Evolutionary conservation across 345 rosid genomes (phyloP), one percentile per base, ranked within the genome.

Genomic region (Sonneratia caseolaris): DNA sequence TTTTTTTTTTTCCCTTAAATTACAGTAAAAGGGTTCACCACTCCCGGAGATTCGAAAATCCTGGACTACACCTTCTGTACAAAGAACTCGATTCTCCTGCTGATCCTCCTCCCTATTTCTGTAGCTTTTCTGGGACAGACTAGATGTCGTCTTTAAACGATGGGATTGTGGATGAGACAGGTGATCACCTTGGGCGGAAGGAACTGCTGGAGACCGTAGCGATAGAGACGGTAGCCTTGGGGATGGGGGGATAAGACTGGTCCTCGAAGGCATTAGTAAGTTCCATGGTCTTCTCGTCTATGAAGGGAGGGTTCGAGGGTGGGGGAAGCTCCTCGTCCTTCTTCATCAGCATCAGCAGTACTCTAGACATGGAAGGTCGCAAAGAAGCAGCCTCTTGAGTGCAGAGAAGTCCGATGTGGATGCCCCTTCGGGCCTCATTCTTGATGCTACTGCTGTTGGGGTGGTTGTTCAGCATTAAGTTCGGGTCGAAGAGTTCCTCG

Each of bases 261-360:
- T 83, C 83, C 73, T 85, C 89, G 10, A 38, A 68, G 1, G 75
- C 57, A 68, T 87, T 89, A 40, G 81, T 76, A 18, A 95, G 82
- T 78, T 92, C 93, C 99, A 95, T 84, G 37, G 93, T 87, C 75
- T 70, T 77, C 80, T 90, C 97, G 49, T 91, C 99, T 62, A 84
- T 83, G 73, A 94, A 94, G 14, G 98, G 96, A 40, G 98, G 98
- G 76, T 83, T 86, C 13, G 88, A 72, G 9, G 98, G 96, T 62
- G 79, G 74, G 42, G 96, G 96, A 40, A 91, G 85, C 21, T 69
- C 72, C 40, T 91, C 87, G 16, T 84, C 95, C 71, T 84, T 88
- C 73, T 89, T 86, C 70, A 75, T 84, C 76, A 94, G 76, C 97
- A 87, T 87, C 73, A 85, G 86, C 70, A 91, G 81, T 65, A 76